Percentiles rank a stretch among this genome's conserved stretches.
Evolutionary conservation across 176 grass and related monocot species (phyloP).

Genomic region (Dendrocalamus sinicus): DNA sequence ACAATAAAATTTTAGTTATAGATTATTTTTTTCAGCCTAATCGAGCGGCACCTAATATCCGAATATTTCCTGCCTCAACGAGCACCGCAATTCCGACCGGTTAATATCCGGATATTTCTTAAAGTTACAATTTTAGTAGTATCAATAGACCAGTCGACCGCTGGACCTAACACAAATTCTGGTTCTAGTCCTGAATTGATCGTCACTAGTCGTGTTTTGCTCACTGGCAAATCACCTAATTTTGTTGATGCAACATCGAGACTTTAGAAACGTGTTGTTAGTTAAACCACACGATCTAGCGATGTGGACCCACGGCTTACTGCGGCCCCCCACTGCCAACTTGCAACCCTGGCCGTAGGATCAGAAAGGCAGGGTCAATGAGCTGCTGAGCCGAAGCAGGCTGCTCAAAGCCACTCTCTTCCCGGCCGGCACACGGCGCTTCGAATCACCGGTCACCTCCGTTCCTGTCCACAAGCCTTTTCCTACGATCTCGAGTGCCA

Average conservation of each 20-base stretch:
- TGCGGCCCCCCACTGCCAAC: background rate
- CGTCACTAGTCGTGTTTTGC: background rate
- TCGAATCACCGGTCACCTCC: background rate
- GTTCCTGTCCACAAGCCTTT: background rate
- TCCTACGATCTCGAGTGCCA: background rate
- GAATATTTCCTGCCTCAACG: too few relatives aligned
- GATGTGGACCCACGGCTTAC: too few relatives aligned
- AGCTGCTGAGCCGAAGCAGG: background rate
- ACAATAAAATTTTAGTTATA: too few relatives aligned
- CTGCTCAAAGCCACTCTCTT: background rate
- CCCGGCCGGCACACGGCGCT: conserved; percentile 7
- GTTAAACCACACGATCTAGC: too few relatives aligned
- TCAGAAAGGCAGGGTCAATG: background rate
- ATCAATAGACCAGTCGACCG: too few relatives aligned
- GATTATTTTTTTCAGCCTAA: too few relatives aligned
- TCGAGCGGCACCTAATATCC: too few relatives aligned
- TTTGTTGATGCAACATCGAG: background rate
- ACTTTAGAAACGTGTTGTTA: too few relatives aligned
- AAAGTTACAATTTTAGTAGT: too few relatives aligned
- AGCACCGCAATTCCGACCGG: too few relatives aligned
- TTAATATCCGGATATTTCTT: too few relatives aligned
- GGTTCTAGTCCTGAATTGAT: background rate
- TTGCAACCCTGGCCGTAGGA: background rate
- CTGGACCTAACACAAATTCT: too few relatives aligned
- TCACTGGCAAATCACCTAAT: background rate